A percentile compares a stretch with the other conserved stretches of the same genome.
These are phyloP conservation scores for Alternaria infectoria DNA, from an alignment of 2,329 filamentous ascomycete genomes.

Conservation along the genomic window DNA sequence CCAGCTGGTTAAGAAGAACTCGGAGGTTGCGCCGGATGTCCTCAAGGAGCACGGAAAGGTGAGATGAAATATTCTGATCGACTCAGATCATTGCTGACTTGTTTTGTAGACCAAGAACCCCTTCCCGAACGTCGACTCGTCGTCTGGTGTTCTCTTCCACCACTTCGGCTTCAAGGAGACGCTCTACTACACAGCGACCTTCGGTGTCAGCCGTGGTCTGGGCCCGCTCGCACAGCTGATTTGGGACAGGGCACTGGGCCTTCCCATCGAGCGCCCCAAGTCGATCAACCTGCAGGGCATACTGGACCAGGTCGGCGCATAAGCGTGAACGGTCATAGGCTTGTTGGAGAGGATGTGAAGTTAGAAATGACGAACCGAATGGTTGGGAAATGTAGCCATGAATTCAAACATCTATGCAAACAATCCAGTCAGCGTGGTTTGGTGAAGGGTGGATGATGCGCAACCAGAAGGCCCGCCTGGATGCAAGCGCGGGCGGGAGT, in stretches of 20 bases:
- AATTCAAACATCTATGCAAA: background rate
- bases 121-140: constrained; percentile 94
- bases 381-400: background rate
- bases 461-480: background rate
- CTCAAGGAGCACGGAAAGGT: constrained; percentile 92
- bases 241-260: constrained; percentile 91
- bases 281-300: constrained; percentile 92
- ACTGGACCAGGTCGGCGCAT: constrained; percentile 63
- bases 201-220: constrained; percentile 73
- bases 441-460: background rate
- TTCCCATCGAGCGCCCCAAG: constrained; percentile 98
- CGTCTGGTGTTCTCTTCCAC: constrained; percentile 93
- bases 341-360: background rate
- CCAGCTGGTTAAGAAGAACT: constrained; percentile 92
- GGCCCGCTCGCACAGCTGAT: constrained; percentile 93
- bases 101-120: constrained; percentile 81
- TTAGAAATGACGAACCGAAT: background rate
- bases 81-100: constrained; percentile 4
- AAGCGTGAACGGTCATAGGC: background rate
- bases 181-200: constrained; percentile 84
- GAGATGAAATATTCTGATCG: constrained; percentile 11
- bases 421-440: background rate
- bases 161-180: constrained; percentile 98
- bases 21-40: constrained; percentile 86
- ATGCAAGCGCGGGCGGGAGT: constrained; percentile 1